These are phyloP conservation scores for Aspergillus caelatus DNA, from an alignment of 2,329 filamentous ascomycete species.

Conservation along the genomic window DNA sequence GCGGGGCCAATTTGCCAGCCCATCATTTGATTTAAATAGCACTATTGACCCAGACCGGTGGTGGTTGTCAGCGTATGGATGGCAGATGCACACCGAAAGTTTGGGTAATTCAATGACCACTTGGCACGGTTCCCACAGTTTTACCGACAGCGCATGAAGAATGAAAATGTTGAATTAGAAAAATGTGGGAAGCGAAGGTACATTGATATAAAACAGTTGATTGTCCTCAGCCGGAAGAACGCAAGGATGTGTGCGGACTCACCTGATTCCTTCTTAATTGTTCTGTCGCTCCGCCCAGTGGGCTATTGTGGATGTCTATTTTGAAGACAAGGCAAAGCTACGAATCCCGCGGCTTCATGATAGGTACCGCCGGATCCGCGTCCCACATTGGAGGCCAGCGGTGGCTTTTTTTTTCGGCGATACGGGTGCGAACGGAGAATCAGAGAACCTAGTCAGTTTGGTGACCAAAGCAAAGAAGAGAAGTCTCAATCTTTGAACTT, in stretches of 20 bases:
- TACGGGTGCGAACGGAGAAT: constrained; percentile 25
- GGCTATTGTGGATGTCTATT: constrained; percentile 13
- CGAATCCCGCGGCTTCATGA: constrained; percentile 26
- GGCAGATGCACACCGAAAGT: constrained; percentile 5
- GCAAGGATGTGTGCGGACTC: constrained; percentile 2
- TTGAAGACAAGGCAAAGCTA: constrained; percentile 25
- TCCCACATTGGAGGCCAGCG: constrained; percentile 27
- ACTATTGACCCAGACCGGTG: constrained; percentile 4
- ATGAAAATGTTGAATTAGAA: background rate
- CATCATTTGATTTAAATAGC: constrained; percentile 6
- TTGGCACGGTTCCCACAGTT: constrained; percentile 1
- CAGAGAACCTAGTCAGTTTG: constrained; percentile 14
- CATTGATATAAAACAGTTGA: background rate
- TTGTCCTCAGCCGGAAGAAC: background rate
- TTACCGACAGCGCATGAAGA: background rate
- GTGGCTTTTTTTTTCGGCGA: constrained; percentile 31
- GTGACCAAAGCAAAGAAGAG: constrained; percentile 8
- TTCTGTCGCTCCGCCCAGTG: constrained; percentile 14
- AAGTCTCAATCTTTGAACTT: constrained; percentile 3
- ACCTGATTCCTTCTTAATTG: background rate
- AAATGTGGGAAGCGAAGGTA: background rate
- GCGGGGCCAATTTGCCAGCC: constrained; percentile 2
- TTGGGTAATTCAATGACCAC: constrained; percentile 5
- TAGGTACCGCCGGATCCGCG: constrained; percentile 38
- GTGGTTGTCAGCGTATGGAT: background rate